These are phyloP conservation scores for Cryptococcus amylolentus DNA, from an alignment of 1,284 basidiomycete genomes.

Conservation along the genomic window DNA sequence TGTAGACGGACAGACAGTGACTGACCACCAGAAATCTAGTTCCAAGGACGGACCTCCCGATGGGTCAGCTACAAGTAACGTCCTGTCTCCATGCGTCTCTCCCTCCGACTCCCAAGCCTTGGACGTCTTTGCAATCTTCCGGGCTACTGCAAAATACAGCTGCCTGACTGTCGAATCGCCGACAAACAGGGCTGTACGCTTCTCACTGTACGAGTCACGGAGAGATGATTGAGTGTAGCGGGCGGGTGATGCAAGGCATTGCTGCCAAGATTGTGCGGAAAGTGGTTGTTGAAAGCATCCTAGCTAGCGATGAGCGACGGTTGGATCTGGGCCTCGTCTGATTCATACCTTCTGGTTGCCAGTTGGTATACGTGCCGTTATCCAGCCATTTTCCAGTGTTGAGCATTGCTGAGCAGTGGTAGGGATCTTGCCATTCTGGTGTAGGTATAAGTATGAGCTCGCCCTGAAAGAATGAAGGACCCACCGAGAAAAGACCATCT, in stretches of 20 bases:
- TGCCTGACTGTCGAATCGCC: constrained; percentile 81
- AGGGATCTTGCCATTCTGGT: constrained; percentile 66
- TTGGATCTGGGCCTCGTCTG: not conserved
- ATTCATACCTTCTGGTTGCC: constrained; percentile 76
- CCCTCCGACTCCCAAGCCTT: constrained; percentile 45
- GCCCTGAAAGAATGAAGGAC: constrained; percentile 6
- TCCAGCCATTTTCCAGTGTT: constrained; percentile 77
- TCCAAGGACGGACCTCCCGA: constrained; percentile 41
- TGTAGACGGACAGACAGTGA: not conserved
- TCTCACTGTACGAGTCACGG: constrained; percentile 4
- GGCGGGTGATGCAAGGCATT: constrained; percentile 24
- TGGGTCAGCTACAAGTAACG: constrained; percentile 19
- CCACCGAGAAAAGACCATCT: constrained; percentile 48
- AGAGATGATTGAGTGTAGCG: constrained; percentile 17
- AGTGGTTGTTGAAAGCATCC: constrained; percentile 30
- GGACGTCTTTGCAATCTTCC: constrained; percentile 45
- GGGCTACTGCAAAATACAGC: constrained; percentile 70
- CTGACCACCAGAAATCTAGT: constrained; percentile 66
- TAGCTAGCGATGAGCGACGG: constrained; percentile 5
- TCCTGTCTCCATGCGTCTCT: constrained; percentile 66
- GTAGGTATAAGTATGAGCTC: too few relatives aligned
- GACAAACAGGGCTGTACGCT: constrained; percentile 61
- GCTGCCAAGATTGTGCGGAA: constrained; percentile 11
- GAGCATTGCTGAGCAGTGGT: constrained; percentile 67
- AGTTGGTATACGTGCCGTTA: constrained; percentile 57